These are phyloP conservation scores for Fomes fomentarius DNA, from an alignment of 1,284 basidiomycete genomes.

Conservation along the genomic window DNA sequence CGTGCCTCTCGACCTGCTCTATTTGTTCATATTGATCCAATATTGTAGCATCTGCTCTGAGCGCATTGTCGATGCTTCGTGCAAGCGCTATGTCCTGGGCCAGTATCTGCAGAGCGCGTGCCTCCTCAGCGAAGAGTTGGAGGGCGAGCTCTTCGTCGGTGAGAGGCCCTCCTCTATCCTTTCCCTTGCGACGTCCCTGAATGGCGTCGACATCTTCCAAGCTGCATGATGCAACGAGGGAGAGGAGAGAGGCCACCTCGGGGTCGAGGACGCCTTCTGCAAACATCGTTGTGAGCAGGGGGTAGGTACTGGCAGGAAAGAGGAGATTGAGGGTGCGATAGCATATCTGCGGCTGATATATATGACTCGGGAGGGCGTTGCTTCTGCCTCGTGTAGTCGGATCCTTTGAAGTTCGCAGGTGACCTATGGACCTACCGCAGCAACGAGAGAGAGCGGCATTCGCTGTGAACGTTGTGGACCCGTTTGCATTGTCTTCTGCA, in stretches of 20 bases:
- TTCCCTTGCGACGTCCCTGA: constrained; percentile 42
- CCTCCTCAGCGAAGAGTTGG: constrained; percentile 44
- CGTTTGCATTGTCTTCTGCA: no score
- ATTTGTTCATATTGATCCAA: constrained; percentile 30
- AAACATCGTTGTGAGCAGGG: background rate
- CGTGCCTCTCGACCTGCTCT: constrained; percentile 37
- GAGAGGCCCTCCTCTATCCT: constrained; percentile 33
- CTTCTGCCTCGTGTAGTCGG: no score
- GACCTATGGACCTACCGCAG: no score
- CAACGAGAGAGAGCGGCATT: no score
- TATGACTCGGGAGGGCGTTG: no score
- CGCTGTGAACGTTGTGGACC: no score
- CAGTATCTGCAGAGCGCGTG: constrained; percentile 36
- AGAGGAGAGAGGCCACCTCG: constrained; percentile 7
- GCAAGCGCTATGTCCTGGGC: constrained; percentile 42
- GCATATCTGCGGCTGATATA: no score
- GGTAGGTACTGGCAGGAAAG: no score
- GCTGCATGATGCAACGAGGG: constrained; percentile 31
- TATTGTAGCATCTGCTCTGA: constrained; percentile 30
- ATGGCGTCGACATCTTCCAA: constrained; percentile 45
- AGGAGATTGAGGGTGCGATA: no score
- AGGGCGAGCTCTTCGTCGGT: constrained; percentile 55
- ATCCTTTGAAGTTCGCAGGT: no score
- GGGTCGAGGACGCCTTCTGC: background rate
- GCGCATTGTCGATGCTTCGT: constrained; percentile 39